phyloP scores from a whole-genome alignment of 1,139 yeast genomes.

The Geotrichum citri-aurantii region DNA sequence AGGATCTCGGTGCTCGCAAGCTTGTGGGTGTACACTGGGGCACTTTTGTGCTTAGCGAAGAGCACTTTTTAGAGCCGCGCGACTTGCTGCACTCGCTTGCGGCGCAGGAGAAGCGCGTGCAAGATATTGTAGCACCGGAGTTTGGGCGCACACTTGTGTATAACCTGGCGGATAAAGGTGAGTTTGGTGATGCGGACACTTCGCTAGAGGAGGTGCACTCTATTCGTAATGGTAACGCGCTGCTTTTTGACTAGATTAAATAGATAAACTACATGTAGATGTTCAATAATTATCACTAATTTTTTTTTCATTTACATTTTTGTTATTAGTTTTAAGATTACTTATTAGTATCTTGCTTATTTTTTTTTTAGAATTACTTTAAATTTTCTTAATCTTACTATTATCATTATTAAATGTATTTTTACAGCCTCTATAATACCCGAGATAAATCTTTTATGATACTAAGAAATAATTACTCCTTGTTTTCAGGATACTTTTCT shows the following conservation, averaged over 20 bases:
- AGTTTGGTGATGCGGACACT: constrained; percentile 13
- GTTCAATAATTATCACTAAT: background rate
- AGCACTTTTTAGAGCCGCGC: constrained; percentile 80
- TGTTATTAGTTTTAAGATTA: background rate
- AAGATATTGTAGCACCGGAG: constrained; percentile 46
- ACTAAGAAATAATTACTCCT: no score
- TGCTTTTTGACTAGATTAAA: constrained; percentile 24
- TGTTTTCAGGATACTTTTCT: constrained; percentile 3
- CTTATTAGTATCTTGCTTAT: background rate
- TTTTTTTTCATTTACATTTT: background rate
- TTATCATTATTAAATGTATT: background rate
- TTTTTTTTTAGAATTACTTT: background rate
- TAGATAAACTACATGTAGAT: background rate
- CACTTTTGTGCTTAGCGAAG: constrained; percentile 82
- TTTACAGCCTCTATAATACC: background rate
- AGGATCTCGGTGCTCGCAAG: constrained; percentile 53
- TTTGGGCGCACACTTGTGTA: constrained; percentile 49
- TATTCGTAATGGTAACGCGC: constrained; percentile 33
- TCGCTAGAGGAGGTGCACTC: constrained; percentile 15
- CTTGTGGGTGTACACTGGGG: constrained; percentile 96
- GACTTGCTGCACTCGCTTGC: constrained; percentile 38
- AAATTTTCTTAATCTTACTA: background rate
- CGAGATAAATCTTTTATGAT: no score
- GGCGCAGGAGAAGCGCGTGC: constrained; percentile 25
- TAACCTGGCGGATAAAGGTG: constrained; percentile 28